A percentile compares a stretch with the other conserved stretches of the same genome.
Evolutionary conservation across 2,329 filamentous ascomycete species (phyloP).

Genomic region (Sporothrix brasiliensis): DNA sequence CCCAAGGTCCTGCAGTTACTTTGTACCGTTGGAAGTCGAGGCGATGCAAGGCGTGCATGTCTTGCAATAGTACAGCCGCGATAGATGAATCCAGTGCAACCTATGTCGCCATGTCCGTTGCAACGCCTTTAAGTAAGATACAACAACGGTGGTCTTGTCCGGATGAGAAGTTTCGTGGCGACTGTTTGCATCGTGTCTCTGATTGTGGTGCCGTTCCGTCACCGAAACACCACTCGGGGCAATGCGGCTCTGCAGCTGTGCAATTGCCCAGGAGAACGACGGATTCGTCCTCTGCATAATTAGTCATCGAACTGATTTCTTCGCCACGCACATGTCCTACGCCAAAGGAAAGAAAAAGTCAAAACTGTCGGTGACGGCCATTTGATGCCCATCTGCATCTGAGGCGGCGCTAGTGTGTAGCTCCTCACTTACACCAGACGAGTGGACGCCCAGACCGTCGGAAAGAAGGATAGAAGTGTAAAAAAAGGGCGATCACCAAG

Average conservation of each 20-base stretch:
- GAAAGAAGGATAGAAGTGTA: background rate
- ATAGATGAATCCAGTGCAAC: no score
- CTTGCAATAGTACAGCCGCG: no score
- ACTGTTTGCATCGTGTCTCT: background rate
- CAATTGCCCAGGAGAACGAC: no score
- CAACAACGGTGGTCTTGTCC: background rate
- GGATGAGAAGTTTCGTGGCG: background rate
- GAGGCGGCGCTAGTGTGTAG: constrained; percentile 17
- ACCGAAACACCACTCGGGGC: background rate
- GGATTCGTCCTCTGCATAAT: background rate
- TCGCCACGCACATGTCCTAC: background rate
- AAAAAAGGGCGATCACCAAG: background rate
- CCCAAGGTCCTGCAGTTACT: background rate
- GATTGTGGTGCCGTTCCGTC: background rate
- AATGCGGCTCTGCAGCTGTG: background rate
- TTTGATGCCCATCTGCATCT: background rate
- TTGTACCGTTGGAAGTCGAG: no score
- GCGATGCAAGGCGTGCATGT: no score
- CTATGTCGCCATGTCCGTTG: no score
- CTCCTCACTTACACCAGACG: constrained; percentile 10
- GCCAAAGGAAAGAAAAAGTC: background rate
- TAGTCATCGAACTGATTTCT: background rate
- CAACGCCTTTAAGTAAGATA: background rate
- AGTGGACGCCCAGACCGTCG: background rate
- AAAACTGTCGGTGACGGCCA: background rate